These are phyloP conservation scores for Juglanconis oblonga DNA, from an alignment of 2,329 filamentous ascomycete species.

Conservation along the genomic window DNA sequence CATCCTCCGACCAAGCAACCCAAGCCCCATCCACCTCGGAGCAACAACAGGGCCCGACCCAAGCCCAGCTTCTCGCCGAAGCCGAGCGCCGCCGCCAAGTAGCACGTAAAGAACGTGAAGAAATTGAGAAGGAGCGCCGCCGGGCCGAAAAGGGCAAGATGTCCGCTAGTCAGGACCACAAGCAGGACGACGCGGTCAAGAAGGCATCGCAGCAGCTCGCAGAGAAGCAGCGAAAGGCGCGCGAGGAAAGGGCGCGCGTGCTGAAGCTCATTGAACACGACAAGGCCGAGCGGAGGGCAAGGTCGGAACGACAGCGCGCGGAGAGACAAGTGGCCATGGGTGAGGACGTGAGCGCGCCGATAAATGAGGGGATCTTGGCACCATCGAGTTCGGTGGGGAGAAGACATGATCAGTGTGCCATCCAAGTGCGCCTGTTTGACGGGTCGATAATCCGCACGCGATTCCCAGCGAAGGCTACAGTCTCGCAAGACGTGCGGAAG, in stretches of 20 bases:
- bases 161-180: slow-evolving; percentile 22
- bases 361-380: slow-evolving; percentile 26
- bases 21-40: slow-evolving; percentile 21
- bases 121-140: slow-evolving; percentile 24
- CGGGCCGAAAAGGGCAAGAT: slow-evolving; percentile 39
- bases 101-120: slow-evolving; percentile 48
- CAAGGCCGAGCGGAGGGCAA: slow-evolving; percentile 62
- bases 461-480: slow-evolving; percentile 63
- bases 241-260: slow-evolving; percentile 68
- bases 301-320: slow-evolving; percentile 48
- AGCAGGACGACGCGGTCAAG: slow-evolving; percentile 40
- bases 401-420: slow-evolving; percentile 44
- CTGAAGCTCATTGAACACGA: slow-evolving; percentile 75
- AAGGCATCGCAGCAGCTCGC: slow-evolving; percentile 55
- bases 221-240: slow-evolving; percentile 62
- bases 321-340: slow-evolving; percentile 30
- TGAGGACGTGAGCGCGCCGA: slow-evolving; percentile 21
- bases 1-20: slow-evolving; percentile 22
- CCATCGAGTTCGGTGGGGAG: slow-evolving; percentile 27
- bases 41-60: slow-evolving; percentile 4
- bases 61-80: background rate
- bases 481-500: slow-evolving; percentile 64
- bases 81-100: slow-evolving; percentile 37
- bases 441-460: slow-evolving; percentile 73
- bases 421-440: slow-evolving; percentile 82